These are phyloP conservation scores for Agapanthus africanus DNA, from an alignment of 106 monocot species.

Conservation along the genomic window DNA sequence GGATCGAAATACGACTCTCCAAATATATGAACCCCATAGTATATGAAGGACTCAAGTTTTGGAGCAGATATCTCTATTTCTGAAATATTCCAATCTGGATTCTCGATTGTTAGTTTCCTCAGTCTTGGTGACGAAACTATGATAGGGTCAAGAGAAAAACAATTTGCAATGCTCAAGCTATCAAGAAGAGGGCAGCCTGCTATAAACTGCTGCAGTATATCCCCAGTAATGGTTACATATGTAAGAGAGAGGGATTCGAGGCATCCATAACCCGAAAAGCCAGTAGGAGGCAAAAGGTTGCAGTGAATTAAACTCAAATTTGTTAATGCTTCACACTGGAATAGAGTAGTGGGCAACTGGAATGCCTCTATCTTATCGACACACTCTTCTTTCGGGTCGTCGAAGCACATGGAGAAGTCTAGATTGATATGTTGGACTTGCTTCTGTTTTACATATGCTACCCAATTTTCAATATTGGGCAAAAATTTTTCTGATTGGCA, in stretches of 20 bases:
- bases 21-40: constrained; percentile 11
- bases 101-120: neutral
- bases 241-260: constrained; percentile 4
- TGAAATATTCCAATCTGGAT: neutral
- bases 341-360: neutral
- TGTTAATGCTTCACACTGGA: neutral
- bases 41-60: constrained; percentile 27
- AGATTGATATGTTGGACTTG: neutral
- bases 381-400: neutral
- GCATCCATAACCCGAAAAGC: neutral
- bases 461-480: neutral
- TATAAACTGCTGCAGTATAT: neutral
- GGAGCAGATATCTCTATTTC: constrained; percentile 4
- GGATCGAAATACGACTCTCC: neutral
- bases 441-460: neutral
- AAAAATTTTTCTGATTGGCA: neutral
- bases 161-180: neutral
- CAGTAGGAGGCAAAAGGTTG: neutral
- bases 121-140: neutral
- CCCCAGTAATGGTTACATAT: neutral
- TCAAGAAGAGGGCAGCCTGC: constrained; percentile 1
- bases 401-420: constrained; percentile 1
- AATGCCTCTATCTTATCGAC: neutral
- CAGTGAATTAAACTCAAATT: neutral
- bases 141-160: neutral